Evolutionary conservation across 805 yeast genomes (phyloP).

Genomic region (Isabelozyma heimii): DNA sequence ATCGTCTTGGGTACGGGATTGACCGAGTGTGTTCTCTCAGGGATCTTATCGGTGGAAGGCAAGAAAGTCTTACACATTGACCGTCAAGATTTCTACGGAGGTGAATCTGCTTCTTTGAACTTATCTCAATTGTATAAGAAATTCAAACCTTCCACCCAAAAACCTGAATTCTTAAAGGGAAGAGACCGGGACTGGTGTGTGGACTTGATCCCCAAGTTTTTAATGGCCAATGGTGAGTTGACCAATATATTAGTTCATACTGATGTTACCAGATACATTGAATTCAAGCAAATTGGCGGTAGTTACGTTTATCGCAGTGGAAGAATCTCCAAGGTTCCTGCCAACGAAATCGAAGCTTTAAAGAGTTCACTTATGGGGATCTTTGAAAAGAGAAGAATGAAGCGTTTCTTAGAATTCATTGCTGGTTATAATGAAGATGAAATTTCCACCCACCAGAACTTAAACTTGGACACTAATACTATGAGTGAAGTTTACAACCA

Average conservation of each 20-base stretch:
- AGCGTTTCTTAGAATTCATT: conserved; percentile 85
- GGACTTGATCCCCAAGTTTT: conserved; percentile 92
- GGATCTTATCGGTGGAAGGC: conserved; percentile 94
- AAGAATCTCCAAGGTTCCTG: conserved; percentile 90
- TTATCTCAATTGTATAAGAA: conserved; percentile 68
- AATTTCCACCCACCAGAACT: conserved; percentile 75
- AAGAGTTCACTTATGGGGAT: conserved; percentile 91
- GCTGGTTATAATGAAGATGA: conserved; percentile 79
- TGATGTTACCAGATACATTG: conserved; percentile 92
- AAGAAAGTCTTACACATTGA: conserved; percentile 96
- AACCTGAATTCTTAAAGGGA: conserved; percentile 71
- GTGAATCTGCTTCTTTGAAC: conserved; percentile 82
- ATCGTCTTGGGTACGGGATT: conserved; percentile 94
- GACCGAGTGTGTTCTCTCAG: conserved; percentile 94
- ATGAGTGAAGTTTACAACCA: conserved; percentile 89
- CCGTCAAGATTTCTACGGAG: conserved; percentile 95
- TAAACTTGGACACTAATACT: conserved; percentile 81
- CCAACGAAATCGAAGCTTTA: conserved; percentile 88
- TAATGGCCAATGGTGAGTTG: conserved; percentile 97
- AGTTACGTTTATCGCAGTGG: conserved; percentile 91
- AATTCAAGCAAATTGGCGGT: conserved; percentile 95
- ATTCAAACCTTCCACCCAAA: conserved; percentile 74
- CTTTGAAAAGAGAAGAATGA: conserved; percentile 94
- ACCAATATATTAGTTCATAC: conserved; percentile 95
- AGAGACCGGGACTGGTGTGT: conserved; percentile 98